Conservation (phyloP, 805 yeast genomes). For the Pichia insulana region DNA sequence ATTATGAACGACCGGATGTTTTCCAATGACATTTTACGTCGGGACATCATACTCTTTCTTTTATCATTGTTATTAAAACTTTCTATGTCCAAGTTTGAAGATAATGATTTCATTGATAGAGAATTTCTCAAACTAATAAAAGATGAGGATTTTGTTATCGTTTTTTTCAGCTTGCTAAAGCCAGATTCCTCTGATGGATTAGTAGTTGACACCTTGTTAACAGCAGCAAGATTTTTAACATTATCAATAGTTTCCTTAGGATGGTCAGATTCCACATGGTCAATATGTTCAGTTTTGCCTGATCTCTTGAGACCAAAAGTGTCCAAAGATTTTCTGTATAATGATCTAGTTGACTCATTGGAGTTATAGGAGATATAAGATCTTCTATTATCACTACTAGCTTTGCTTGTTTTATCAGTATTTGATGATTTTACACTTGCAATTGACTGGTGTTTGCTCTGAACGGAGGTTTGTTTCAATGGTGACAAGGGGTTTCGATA, state of each 20-base stretch:
- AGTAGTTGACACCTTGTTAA: too few relatives aligned
- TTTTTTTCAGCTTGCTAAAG: neutral
- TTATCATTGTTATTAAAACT: neutral
- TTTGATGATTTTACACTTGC: neutral
- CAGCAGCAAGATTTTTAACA: too few relatives aligned
- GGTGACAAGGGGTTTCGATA: neutral
- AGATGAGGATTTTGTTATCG: slow-evolving; percentile 5
- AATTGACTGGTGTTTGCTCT: neutral
- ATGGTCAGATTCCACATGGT: too few relatives aligned
- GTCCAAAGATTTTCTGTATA: neutral
- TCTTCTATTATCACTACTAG: neutral
- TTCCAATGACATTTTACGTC: slow-evolving; percentile 20
- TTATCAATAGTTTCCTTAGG: neutral
- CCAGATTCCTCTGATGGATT: neutral
- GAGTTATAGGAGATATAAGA: slow-evolving; percentile 1
- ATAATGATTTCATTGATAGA: slow-evolving; percentile 6
- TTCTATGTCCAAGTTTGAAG: slow-evolving; percentile 1
- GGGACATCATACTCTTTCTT: slow-evolving; percentile 3
- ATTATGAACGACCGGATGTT: slow-evolving; percentile 12
- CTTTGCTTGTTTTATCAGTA: neutral
- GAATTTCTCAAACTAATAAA: slow-evolving; percentile 5
- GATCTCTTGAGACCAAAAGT: neutral
- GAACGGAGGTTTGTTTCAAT: neutral
- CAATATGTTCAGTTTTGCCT: too few relatives aligned
- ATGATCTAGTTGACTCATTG: neutral